phyloP scores from a whole-genome alignment of 2,329 filamentous ascomycete species.

The Colletotrichum sp. region DNA sequence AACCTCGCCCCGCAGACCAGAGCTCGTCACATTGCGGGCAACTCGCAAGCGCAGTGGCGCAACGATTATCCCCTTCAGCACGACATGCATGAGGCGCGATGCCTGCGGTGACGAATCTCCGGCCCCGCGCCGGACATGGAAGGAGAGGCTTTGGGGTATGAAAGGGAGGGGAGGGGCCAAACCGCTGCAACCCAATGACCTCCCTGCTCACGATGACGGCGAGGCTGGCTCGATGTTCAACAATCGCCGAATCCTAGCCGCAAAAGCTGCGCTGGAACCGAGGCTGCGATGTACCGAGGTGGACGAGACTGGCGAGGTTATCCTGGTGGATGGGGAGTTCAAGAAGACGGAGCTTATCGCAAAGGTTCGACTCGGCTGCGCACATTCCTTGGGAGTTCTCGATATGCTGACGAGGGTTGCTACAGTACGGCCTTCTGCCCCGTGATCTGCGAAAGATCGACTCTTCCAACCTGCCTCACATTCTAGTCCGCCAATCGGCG shows the following conservation, averaged over 20 bases:
- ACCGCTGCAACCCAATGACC: slow-evolving; percentile 60
- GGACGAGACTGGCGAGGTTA: slow-evolving; percentile 89
- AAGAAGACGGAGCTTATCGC: slow-evolving; percentile 97
- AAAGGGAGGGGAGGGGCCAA: slow-evolving; percentile 39
- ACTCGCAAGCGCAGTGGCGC: background rate
- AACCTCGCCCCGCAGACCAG: slow-evolving; percentile 32
- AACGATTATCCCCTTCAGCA: slow-evolving; percentile 30
- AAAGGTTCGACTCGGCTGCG: slow-evolving; percentile 62
- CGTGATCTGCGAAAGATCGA: slow-evolving; percentile 98
- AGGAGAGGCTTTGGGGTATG: slow-evolving; percentile 54
- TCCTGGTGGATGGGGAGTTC: slow-evolving; percentile 92
- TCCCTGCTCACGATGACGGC: slow-evolving; percentile 64
- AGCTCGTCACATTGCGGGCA: slow-evolving; percentile 17
- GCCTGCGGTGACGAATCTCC: slow-evolving; percentile 29
- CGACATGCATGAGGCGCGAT: slow-evolving; percentile 27
- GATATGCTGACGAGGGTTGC: background rate
- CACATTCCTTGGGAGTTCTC: background rate
- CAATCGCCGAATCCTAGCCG: slow-evolving; percentile 71
- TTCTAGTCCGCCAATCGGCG: slow-evolving; percentile 88
- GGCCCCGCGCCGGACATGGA: slow-evolving; percentile 43
- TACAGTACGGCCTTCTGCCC: slow-evolving; percentile 85
- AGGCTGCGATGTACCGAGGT: slow-evolving; percentile 93
- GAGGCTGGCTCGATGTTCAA: slow-evolving; percentile 68
- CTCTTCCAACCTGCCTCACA: slow-evolving; percentile 92
- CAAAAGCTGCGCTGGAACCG: slow-evolving; percentile 83